Evolutionary conservation across 2,329 filamentous ascomycete species (phyloP), one percentile per base, ranked within the genome.

Genomic region (Aspergillus cejpii): DNA sequence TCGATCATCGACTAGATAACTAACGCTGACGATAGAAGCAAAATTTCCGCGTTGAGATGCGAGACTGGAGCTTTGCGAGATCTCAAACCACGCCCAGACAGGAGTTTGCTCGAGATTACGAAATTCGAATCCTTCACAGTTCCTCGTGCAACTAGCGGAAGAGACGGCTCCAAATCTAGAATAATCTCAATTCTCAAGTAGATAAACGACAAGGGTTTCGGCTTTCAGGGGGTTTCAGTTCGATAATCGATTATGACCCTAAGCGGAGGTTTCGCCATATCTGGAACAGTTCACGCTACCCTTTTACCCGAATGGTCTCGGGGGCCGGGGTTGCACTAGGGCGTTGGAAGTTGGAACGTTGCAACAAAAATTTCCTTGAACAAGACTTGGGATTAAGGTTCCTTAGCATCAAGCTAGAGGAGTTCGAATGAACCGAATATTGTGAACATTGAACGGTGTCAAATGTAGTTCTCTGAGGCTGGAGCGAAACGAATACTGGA

Each of bases 201-300:
- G 17, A 15, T 17, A 11, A 19, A 34, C 15, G 33, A 29, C 31
- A 29, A 38, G 23, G 49, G 47, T 51, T 44, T 46, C 50, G 42
- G 41, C 39, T 39, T 41, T 17, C 31, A 34, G 31, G 42, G 34
- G 42, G 40, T 45, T 28, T 45, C 44, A 43, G 15, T 51, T 46
- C 42, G 11, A 34, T 50, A 47, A 46, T 54, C n/a, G 50, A 48
- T 40, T 44, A 48, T 44, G 48, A 28, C n/a, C n/a, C n/a, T n/a
- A 40, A 23, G 49, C 54, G 56, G 56, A 43, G 45, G 37, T 53
- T 53, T 58, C 47, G 37, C 56, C 49, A 26, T 41, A 53, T 57
- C 24, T 31, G 55, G 54, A 55, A 53, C 54, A 47, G 46, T 38
- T 19, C 37, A 33, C 33, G 24, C 46, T 15, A 34, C 31, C 3